Base-by-base conservation (phyloP, 73 alveolate species). In the Tetrahymena malaccensis region DNA sequence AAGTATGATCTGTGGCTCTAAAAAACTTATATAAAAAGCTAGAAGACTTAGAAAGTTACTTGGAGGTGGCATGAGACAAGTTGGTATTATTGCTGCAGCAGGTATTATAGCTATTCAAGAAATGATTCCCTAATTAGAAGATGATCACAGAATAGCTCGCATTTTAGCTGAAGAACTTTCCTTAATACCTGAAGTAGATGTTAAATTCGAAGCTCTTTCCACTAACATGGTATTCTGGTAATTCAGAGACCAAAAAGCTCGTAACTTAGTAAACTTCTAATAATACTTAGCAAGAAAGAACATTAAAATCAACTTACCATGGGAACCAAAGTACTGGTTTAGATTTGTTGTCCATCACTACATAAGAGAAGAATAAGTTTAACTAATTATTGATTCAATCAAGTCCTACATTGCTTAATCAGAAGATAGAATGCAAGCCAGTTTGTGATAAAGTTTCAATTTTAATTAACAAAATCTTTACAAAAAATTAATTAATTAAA, bases 1-100 rank as follows among this genome's bases (percentile, higher is more conserved):
- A 35, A 85, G 96, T 55, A 31, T 96, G n/a, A 55, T 96, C 43
- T 50, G 93, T 85, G 97, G 98, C 0, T 31, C 97, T 2, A 43
- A 96, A 85, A 50, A 94, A 27, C 94, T 84, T 35, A 96, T 96
- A 4, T 70, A 40, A 31, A 84, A 95, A 35, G 96, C 97, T 35
- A 50, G 34, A 25, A 37, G 95, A 33, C 37, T 95, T 12, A 96
- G 98, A 58, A 96, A 96, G 57, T 34, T 83, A 85, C 97, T 96
- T 31, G 98, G 98, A 21, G 98, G 98, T 8, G 96, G 95, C 15
- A 93, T 96, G 97, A 93, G 98, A 83, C 93, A 96, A 95, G 96
- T 84, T 13, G 98, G 98, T 25, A 84, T 96, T 50, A 34, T 96
- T 55, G 96, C 96, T 38, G 96, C 96, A 25, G 94, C 96, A 16